phyloP scores from a whole-genome alignment of 2,329 filamentous ascomycete species.

The Trichocomaceae sp. region DNA sequence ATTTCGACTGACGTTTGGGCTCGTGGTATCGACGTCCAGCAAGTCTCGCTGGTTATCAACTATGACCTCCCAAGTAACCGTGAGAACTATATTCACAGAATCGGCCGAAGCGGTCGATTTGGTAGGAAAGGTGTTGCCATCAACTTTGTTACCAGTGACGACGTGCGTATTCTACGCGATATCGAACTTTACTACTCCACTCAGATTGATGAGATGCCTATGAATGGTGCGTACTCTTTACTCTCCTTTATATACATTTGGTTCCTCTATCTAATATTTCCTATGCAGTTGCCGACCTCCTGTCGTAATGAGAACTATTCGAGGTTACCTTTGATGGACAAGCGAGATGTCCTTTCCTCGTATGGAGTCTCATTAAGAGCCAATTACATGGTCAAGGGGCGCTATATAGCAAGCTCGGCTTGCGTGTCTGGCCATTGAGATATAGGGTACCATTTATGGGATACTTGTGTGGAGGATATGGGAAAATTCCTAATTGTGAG shows the following conservation, averaged over 20 bases:
- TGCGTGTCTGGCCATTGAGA: background rate
- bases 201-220: slow-evolving; percentile 97
- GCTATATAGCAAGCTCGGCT: background rate
- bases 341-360: slow-evolving; percentile 17
- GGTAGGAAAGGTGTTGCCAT: slow-evolving; percentile 98
- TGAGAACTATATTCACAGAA: slow-evolving; percentile 99
- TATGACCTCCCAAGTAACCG: slow-evolving; percentile 97
- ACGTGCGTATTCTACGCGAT: slow-evolving; percentile 93
- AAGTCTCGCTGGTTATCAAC: slow-evolving; percentile 97
- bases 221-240: slow-evolving; percentile 67
- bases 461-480: slow-evolving; percentile 14
- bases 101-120: slow-evolving; percentile 90
- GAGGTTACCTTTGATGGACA: slow-evolving; percentile 50
- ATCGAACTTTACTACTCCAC: slow-evolving; percentile 97
- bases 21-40: slow-evolving; percentile 96
- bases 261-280: slow-evolving; percentile 3
- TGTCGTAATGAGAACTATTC: slow-evolving; percentile 15
- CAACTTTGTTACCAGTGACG: slow-evolving; percentile 98
- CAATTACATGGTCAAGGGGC: background rate
- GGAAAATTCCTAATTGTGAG: slow-evolving; percentile 11
- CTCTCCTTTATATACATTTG: background rate
- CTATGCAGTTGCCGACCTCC: slow-evolving; percentile 20
- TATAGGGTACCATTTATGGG: slow-evolving; percentile 13
- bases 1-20: slow-evolving; percentile 99
- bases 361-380: background rate